phyloP scores from a whole-genome alignment of 352 stramenopile species.

The Stramenopiles sp. region DNA sequence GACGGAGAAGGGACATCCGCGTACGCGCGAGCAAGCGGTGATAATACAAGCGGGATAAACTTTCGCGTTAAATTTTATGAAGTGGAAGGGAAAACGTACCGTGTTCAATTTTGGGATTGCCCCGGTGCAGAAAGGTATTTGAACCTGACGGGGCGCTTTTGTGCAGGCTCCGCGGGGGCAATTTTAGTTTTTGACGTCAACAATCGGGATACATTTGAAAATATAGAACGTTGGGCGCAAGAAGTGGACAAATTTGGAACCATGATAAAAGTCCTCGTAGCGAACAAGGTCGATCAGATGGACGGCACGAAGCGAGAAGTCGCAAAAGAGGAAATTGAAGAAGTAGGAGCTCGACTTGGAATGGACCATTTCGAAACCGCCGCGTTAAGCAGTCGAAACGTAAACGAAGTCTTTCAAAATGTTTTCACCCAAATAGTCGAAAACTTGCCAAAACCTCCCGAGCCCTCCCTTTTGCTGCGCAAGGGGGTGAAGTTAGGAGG shows the following conservation, averaged over 20 bases:
- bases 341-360: neutral
- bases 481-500: neutral
- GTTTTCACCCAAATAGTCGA: neutral
- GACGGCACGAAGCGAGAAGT: neutral
- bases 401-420: neutral
- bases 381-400: neutral
- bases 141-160: neutral
- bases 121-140: neutral
- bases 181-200: conserved; percentile 1
- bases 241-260: neutral
- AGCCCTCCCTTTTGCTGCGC: neutral
- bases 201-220: neutral
- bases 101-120: neutral
- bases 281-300: neutral
- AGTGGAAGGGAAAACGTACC: neutral
- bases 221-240: neutral
- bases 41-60: neutral
- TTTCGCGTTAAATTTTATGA: conserved; percentile 3
- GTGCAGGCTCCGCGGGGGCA: neutral
- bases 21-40: neutral
- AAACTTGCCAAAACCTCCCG: neutral
- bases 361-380: neutral
- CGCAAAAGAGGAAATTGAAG: neutral
- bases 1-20: neutral
- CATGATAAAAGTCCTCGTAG: neutral